Percentiles rank a stretch among this genome's conserved stretches.
Evolutionary conservation across 805 yeast genomes (phyloP).

Genomic region (Torulaspora gathmanii): DNA sequence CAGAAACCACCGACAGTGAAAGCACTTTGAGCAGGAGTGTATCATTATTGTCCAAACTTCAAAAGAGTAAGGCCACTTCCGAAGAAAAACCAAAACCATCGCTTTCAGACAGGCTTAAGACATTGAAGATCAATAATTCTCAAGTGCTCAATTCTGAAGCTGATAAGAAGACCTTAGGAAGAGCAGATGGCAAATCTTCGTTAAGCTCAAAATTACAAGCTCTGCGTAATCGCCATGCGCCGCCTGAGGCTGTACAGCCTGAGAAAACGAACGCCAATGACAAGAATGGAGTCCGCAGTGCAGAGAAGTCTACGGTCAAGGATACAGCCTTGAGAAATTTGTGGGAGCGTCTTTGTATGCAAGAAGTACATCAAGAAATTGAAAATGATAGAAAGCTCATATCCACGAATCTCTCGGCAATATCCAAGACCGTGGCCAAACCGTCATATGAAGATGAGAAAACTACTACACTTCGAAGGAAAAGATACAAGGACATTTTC

Average conservation of each 20-base stretch:
- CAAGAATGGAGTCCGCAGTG: background rate
- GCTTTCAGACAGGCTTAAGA: slow-evolving; percentile 9
- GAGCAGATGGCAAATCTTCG: background rate
- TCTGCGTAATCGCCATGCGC: slow-evolving; percentile 8
- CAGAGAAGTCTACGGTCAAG: background rate
- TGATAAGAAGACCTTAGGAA: background rate
- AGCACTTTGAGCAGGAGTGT: slow-evolving; percentile 5
- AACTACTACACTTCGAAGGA: slow-evolving; percentile 15
- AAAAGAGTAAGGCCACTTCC: slow-evolving; percentile 2
- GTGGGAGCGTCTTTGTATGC: slow-evolving; percentile 3
- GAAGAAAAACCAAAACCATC: slow-evolving; percentile 1
- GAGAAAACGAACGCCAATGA: background rate
- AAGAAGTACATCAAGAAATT: background rate
- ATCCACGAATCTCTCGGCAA: background rate
- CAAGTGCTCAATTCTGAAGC: too few species aligned
- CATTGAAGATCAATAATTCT: background rate
- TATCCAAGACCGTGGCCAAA: slow-evolving; percentile 5
- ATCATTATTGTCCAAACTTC: slow-evolving; percentile 11
- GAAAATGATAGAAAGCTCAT: background rate
- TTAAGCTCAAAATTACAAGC: slow-evolving; percentile 14
- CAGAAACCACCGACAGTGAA: background rate
- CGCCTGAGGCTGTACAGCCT: background rate
- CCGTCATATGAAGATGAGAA: slow-evolving; percentile 3
- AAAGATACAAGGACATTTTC: slow-evolving; percentile 28
- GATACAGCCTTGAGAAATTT: background rate